Percentiles rank a stretch among this genome's conserved stretches.
Conservation (phyloP, 139 green algal species). For the Haematococcus lacustris region DNA sequence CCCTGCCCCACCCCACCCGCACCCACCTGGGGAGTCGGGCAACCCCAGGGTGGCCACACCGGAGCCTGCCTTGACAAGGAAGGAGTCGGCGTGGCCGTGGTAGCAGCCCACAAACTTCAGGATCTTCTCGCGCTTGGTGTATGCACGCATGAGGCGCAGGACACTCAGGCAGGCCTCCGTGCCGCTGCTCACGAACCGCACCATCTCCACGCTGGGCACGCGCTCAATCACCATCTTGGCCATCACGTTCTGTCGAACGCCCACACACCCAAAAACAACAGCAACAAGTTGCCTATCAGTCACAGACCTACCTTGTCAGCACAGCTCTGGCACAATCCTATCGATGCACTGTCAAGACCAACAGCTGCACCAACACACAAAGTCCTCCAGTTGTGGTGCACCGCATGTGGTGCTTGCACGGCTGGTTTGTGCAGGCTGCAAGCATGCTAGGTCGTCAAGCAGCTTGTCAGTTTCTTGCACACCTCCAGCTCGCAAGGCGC, state of each 20-base stretch:
- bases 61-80: conserved; percentile 90
- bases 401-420: no score
- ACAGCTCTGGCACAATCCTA: no score
- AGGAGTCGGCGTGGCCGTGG: conserved; percentile 95
- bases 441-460: no score
- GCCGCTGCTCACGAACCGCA: conserved; percentile 93
- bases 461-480: no score
- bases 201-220: conserved; percentile 97
- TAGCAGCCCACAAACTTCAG: conserved; percentile 97
- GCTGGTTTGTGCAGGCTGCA: no score
- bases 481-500: conserved; percentile 94
- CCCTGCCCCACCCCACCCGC: no score
- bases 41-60: conserved; percentile 96
- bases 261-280: no score
- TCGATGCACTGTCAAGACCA: no score
- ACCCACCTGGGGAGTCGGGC: conserved; percentile 90
- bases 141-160: conserved; percentile 95
- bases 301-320: no score
- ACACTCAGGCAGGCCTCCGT: conserved; percentile 98
- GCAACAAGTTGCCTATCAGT: no score
- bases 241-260: conserved; percentile 94
- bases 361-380: no score
- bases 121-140: conserved; percentile 92
- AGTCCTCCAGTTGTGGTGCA: no score
- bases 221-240: conserved; percentile 95